Conservation (phyloP, 305 asterid genomes). For the Withania somnifera region DNA sequence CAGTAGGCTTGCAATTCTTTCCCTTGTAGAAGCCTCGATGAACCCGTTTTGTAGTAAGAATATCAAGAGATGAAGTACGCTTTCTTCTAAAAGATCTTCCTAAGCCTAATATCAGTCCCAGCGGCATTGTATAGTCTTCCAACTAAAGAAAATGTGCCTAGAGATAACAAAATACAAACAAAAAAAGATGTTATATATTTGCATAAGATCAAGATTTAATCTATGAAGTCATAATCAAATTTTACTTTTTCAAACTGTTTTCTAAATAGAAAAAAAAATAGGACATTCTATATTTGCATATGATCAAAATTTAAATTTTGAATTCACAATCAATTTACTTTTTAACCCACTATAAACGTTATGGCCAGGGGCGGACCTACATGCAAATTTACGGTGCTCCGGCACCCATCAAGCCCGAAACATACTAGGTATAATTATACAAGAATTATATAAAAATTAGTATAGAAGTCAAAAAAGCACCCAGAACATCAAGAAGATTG, state of each 20-base stretch:
- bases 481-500: no score
- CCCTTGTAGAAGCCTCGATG: slow-evolving; percentile 74
- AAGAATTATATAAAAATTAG: no score
- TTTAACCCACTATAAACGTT: background rate
- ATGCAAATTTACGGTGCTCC: no score
- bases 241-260: background rate
- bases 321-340: background rate
- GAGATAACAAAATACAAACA: background rate
- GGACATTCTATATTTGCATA: background rate
- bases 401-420: no score
- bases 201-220: background rate
- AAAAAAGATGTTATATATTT: background rate
- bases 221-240: background rate
- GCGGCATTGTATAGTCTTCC: slow-evolving; percentile 32
- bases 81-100: slow-evolving; percentile 66
- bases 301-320: background rate
- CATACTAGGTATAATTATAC: no score
- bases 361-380: no score
- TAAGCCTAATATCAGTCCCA: slow-evolving; percentile 60
- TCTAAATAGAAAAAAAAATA: background rate
- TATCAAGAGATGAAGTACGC: slow-evolving; percentile 65
- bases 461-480: no score
- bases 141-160: background rate
- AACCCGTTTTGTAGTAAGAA: slow-evolving; percentile 55
- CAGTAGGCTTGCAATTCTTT: slow-evolving; percentile 75